Evolutionary conservation across 2,329 filamentous ascomycete species (phyloP).

Genomic region (Monilinia aucupariae): DNA sequence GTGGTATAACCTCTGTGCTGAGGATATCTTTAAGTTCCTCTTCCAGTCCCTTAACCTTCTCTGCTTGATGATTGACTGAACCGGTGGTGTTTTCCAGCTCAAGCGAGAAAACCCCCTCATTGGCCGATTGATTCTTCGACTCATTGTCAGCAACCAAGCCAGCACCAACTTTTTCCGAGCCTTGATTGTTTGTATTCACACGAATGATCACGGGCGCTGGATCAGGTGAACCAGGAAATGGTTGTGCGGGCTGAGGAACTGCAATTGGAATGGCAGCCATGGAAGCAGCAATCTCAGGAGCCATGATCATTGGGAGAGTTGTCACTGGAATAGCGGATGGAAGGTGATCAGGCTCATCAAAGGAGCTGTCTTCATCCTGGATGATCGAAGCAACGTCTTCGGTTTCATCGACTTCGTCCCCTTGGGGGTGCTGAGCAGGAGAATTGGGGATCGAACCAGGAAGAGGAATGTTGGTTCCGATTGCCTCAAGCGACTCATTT

Average conservation of each 20-base stretch:
- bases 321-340: no score
- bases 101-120: neutral
- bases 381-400: no score
- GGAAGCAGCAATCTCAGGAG: neutral
- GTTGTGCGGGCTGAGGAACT: no score
- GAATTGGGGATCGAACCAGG: no score
- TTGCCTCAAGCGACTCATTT: neutral
- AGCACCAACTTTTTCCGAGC: neutral
- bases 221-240: no score
- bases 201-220: neutral
- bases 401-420: neutral
- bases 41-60: no score
- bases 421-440: no score
- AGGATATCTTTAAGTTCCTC: neutral
- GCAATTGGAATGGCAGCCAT: neutral
- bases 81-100: neutral
- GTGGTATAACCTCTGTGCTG: neutral
- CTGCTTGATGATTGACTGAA: neutral
- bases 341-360: neutral
- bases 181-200: neutral
- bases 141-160: rapidly evolving
- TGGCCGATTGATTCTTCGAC: no score
- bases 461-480: neutral
- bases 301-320: neutral
- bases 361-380: no score